These are phyloP conservation scores for Fusarium ramigenum DNA, from an alignment of 2,329 filamentous ascomycete species.

Conservation along the genomic window DNA sequence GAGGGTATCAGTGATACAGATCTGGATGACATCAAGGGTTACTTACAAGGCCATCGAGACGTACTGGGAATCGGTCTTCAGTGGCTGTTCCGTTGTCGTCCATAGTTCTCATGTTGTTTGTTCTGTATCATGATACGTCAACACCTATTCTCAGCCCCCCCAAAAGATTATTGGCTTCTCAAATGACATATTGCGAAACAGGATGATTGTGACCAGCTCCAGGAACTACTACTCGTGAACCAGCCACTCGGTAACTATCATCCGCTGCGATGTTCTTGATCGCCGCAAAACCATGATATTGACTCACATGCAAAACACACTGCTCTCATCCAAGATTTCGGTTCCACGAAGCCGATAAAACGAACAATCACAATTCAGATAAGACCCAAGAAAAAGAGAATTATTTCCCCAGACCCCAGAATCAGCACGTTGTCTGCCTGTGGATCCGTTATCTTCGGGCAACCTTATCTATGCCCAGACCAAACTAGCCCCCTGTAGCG, in stretches of 20 bases:
- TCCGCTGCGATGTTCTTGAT: background rate
- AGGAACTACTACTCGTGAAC: background rate
- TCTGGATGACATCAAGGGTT: rapidly evolving
- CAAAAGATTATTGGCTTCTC: too few relatives aligned
- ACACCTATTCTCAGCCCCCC: too few relatives aligned
- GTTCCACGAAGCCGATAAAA: background rate
- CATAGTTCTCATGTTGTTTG: background rate
- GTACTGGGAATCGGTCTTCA: rapidly evolving
- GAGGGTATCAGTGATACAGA: background rate
- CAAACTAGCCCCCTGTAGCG: background rate
- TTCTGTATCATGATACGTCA: background rate
- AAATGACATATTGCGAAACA: too few relatives aligned
- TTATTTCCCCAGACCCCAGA: background rate
- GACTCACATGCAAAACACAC: background rate
- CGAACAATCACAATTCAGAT: background rate
- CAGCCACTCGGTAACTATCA: background rate
- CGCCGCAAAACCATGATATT: background rate
- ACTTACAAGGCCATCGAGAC: background rate
- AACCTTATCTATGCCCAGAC: background rate
- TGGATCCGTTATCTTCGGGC: background rate
- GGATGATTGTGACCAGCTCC: background rate
- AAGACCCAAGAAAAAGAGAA: background rate
- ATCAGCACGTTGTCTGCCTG: background rate
- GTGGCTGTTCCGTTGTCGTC: background rate
- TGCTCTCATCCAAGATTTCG: background rate